These are phyloP conservation scores for Noccaea caerulescens DNA, from an alignment of 345 rosid species.

Conservation along the genomic window DNA sequence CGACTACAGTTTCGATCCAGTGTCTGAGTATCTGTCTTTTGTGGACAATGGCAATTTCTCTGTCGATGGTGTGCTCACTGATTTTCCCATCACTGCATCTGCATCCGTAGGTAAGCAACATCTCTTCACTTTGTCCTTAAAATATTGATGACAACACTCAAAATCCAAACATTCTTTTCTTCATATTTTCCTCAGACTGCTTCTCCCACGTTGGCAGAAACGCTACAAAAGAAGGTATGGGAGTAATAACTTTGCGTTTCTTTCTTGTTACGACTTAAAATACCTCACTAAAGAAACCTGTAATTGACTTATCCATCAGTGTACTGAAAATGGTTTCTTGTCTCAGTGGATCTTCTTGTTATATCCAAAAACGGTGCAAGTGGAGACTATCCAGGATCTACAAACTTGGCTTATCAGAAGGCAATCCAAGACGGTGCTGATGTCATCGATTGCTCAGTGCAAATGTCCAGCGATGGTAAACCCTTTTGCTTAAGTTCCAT, in stretches of 20 bases:
- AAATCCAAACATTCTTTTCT: neutral
- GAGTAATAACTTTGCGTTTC: constrained; percentile 13
- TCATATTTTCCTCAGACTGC: constrained; percentile 60
- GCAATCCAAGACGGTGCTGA: constrained; percentile 79
- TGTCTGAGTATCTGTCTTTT: constrained; percentile 66
- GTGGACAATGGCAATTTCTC: constrained; percentile 81
- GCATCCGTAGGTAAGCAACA: constrained; percentile 59
- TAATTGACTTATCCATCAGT: constrained; percentile 1
- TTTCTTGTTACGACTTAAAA: constrained; percentile 4
- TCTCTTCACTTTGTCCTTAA: neutral
- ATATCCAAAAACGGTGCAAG: constrained; percentile 87
- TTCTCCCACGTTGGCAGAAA: constrained; percentile 64
- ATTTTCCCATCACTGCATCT: constrained; percentile 86
- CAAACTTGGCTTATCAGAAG: constrained; percentile 66
- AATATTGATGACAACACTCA: neutral
- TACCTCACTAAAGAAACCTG: neutral
- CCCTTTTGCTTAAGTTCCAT: constrained; percentile 71
- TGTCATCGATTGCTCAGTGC: constrained; percentile 85
- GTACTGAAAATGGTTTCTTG: constrained; percentile 28
- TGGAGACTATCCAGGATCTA: constrained; percentile 92
- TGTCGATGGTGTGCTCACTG: constrained; percentile 88
- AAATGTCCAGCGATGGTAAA: constrained; percentile 72
- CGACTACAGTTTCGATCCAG: constrained; percentile 82
- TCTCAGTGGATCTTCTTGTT: constrained; percentile 55
- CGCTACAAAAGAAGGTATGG: constrained; percentile 63